Conservation (phyloP, 495 filamentous ascomycete species). For the Durotheca rogersii region DNA sequence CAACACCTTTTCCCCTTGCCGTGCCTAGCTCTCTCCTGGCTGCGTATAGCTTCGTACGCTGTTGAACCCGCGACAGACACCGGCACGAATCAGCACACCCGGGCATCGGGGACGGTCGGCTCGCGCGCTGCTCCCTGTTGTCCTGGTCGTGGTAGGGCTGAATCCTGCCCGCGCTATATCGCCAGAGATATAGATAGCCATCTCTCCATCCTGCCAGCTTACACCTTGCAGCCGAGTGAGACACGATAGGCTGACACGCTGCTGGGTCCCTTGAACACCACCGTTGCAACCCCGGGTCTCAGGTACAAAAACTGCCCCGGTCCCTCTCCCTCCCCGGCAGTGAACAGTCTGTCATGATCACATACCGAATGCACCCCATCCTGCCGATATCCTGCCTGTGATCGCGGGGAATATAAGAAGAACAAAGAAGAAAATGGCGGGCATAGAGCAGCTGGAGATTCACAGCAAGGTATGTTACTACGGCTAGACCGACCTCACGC, state of each 20-base stretch:
- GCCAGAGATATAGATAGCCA: no score
- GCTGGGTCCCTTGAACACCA: neutral
- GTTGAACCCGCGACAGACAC: no score
- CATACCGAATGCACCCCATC: neutral
- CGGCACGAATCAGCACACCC: no score
- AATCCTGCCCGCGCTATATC: no score
- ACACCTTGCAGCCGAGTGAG: neutral
- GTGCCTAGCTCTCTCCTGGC: no score
- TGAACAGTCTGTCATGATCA: conserved; percentile 11
- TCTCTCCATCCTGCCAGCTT: neutral
- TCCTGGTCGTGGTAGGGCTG: neutral
- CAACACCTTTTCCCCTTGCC: no score
- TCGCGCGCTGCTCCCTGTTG: no score
- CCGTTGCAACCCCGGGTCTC: neutral
- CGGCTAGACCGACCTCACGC: neutral
- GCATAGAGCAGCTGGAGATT: conserved; percentile 96
- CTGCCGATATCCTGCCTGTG: conserved; percentile 1
- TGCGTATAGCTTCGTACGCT: no score
- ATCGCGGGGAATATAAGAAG: no score
- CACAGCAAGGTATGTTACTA: conserved; percentile 80
- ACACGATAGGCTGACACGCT: conserved; percentile 8
- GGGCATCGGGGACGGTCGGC: no score
- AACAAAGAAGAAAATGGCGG: conserved; percentile 83
- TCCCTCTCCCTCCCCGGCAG: neutral
- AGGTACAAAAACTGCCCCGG: neutral